Percentiles rank a stretch among this genome's conserved stretches.
phyloP scores from a whole-genome alignment of 352 stramenopile species.

The Pythium sukuiense region DNA sequence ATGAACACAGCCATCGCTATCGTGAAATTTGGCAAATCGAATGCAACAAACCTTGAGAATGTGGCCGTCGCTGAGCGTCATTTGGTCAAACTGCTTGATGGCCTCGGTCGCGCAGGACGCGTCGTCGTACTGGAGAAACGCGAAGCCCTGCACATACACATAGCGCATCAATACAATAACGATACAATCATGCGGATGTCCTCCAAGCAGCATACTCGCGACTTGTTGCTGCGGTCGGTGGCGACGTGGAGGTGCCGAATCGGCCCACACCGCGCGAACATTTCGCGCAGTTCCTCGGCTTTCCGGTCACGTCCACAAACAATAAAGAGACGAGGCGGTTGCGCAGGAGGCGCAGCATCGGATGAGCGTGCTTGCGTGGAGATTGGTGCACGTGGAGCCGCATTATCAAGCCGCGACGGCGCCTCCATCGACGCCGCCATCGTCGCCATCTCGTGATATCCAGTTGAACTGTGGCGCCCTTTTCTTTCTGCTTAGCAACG shows the following conservation, averaged over 20 bases:
- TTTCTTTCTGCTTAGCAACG: not conserved
- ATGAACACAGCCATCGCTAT: not conserved
- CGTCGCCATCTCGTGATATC: not conserved
- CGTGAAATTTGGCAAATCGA: not conserved
- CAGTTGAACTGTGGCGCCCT: constrained; percentile 4
- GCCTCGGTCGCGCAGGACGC: constrained; percentile 38
- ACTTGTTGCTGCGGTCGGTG: constrained; percentile 78
- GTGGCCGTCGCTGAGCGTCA: constrained; percentile 63
- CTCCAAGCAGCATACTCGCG: constrained; percentile 34
- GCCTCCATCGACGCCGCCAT: not conserved
- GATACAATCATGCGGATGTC: not conserved
- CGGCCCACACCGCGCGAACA: constrained; percentile 58
- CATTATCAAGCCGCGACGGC: not conserved
- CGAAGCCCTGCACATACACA: constrained; percentile 47
- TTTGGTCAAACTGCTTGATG: constrained; percentile 66
- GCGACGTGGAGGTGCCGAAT: constrained; percentile 73
- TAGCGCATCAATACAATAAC: not conserved
- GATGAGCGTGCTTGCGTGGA: not conserved
- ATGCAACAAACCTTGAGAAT: constrained; percentile 56
- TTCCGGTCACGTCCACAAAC: constrained; percentile 69
- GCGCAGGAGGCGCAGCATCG: not conserved
- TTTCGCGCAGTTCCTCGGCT: constrained; percentile 55
- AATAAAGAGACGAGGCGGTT: constrained; percentile 56
- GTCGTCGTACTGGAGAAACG: constrained; percentile 77
- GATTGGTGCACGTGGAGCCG: not conserved